These are phyloP conservation scores for Salix purpurea DNA, from an alignment of 345 rosid genomes.

Conservation along the genomic window DNA sequence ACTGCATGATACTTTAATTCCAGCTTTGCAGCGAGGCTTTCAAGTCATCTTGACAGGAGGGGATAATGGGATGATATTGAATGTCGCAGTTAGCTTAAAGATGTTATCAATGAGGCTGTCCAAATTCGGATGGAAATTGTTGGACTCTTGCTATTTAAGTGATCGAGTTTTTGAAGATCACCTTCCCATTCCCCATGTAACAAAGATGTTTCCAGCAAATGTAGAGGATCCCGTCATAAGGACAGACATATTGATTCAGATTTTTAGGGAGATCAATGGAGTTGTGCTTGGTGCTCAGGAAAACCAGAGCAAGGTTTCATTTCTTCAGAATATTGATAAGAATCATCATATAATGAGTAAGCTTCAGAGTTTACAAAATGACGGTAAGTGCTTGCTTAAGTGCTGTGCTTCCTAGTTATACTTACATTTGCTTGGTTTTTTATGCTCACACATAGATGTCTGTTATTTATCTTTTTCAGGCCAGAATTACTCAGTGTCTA, in stretches of 20 bases:
- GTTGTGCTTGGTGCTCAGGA: slow-evolving; percentile 46
- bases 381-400: slow-evolving; percentile 36
- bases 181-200: slow-evolving; percentile 37
- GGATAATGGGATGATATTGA: slow-evolving; percentile 42
- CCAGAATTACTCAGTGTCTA: background rate
- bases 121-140: slow-evolving; percentile 71
- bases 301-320: slow-evolving; percentile 37
- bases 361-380: slow-evolving; percentile 58
- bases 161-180: slow-evolving; percentile 44
- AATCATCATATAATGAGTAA: slow-evolving; percentile 49
- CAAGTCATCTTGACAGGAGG: slow-evolving; percentile 39
- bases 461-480: background rate
- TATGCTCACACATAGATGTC: background rate
- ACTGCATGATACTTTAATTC: slow-evolving; percentile 81
- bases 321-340: slow-evolving; percentile 62
- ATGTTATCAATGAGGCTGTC: slow-evolving; percentile 68
- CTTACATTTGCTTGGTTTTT: background rate
- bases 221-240: slow-evolving; percentile 88
- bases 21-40: slow-evolving; percentile 66
- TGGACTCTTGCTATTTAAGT: slow-evolving; percentile 66
- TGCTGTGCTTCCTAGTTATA: background rate
- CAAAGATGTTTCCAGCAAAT: slow-evolving; percentile 83
- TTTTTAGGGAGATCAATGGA: slow-evolving; percentile 69
- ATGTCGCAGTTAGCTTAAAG: slow-evolving; percentile 53
- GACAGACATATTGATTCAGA: slow-evolving; percentile 77